A percentile compares a stretch with the other conserved stretches of the same genome.
Conservation (phyloP, 139 green algal species). For the Chlorella sp. region DNA sequence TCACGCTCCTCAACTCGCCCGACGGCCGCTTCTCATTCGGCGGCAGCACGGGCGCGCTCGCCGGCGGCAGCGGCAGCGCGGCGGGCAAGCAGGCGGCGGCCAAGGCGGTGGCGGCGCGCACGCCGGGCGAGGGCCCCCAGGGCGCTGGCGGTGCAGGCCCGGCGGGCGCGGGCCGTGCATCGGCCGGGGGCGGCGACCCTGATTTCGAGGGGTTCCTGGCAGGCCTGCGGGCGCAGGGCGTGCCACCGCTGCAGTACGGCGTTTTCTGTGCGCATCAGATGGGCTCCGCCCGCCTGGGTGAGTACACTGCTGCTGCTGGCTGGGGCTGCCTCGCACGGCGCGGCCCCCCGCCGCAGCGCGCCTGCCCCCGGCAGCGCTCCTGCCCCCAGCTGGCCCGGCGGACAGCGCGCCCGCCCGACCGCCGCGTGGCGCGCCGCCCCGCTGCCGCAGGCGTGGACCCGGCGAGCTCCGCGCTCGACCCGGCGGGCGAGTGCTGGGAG, state of each 20-base stretch:
- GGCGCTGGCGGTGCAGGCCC: not conserved
- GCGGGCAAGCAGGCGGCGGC: not conserved
- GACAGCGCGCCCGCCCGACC: not conserved
- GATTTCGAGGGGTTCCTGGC: slow-evolving; percentile 44
- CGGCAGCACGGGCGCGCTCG: not conserved
- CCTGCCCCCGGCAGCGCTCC: no score
- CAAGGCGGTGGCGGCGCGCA: not conserved
- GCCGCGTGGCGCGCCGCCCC: not conserved
- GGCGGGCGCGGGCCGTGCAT: not conserved
- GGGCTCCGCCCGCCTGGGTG: slow-evolving; percentile 67
- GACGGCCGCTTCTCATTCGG: slow-evolving; percentile 12
- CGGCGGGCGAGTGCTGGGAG: slow-evolving; percentile 67
- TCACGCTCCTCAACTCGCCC: slow-evolving; percentile 11
- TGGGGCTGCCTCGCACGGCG: no score
- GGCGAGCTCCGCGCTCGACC: slow-evolving; percentile 50
- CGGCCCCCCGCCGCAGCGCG: no score
- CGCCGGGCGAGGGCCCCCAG: not conserved
- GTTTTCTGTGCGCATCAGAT: slow-evolving; percentile 74
- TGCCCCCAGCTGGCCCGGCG: no score
- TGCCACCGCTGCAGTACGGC: slow-evolving; percentile 29
- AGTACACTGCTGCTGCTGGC: no score
- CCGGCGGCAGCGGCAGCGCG: not conserved
- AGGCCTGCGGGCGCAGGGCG: slow-evolving; percentile 11
- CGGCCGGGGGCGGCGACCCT: not conserved
- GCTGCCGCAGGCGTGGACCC: slow-evolving; percentile 13